These are phyloP conservation scores for Geotrichum reessii DNA, from an alignment of 1,139 yeast genomes.

Conservation along the genomic window DNA sequence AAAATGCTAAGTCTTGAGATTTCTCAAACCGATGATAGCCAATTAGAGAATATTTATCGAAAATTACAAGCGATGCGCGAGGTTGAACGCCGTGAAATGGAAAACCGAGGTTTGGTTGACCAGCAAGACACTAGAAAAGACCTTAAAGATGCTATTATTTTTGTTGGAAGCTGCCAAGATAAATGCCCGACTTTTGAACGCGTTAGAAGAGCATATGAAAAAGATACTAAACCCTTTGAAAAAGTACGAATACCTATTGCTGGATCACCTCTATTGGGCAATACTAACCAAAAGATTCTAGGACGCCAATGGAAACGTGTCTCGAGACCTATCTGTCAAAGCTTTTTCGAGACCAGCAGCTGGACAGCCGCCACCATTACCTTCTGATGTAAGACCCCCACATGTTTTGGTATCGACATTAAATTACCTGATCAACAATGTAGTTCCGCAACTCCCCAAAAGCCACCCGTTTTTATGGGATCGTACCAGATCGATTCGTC, in stretches of 20 bases:
- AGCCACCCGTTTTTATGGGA: constrained; percentile 97
- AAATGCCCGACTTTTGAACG: constrained; percentile 97
- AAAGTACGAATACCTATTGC: constrained; percentile 41
- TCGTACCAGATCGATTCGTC: constrained; percentile 94
- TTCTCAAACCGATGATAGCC: constrained; percentile 32
- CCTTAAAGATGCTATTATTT: constrained; percentile 77
- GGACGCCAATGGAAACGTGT: constrained; percentile 50
- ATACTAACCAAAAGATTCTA: neutral
- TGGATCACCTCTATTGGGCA: neutral
- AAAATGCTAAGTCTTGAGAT: constrained; percentile 43
- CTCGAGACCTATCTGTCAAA: constrained; percentile 66
- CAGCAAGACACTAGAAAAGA: constrained; percentile 78
- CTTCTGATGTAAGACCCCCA: constrained; percentile 97
- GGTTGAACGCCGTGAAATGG: constrained; percentile 74
- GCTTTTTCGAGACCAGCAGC: constrained; percentile 97
- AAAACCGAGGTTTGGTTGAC: constrained; percentile 75
- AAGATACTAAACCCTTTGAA: constrained; percentile 77
- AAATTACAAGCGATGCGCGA: constrained; percentile 67
- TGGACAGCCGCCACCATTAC: constrained; percentile 96
- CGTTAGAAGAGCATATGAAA: constrained; percentile 80
- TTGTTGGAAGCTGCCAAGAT: constrained; percentile 81
- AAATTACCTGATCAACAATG: constrained; percentile 59
- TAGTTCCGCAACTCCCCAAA: constrained; percentile 66
- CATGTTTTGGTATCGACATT: constrained; percentile 58
- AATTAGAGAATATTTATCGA: constrained; percentile 50